phyloP scores from a whole-genome alignment of 1,284 basidiomycete species.

The Ganoderma meredithae region DNA sequence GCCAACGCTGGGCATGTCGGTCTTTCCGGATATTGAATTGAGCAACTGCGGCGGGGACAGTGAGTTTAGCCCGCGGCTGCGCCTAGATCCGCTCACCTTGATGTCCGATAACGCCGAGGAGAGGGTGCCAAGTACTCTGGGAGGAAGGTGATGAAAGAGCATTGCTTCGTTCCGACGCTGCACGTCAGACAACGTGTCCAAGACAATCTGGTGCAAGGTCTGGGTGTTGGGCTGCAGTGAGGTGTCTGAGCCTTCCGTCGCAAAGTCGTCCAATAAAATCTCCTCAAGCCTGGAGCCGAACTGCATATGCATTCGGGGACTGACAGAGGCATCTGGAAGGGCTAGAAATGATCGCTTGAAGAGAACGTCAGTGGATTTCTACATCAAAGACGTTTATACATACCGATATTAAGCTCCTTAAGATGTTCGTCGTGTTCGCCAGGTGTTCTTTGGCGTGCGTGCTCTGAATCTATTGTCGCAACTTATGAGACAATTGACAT shows the following conservation, averaged over 20 bases:
- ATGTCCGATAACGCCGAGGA: constrained; percentile 59
- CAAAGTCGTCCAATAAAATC: constrained; percentile 51
- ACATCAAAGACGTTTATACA: constrained; percentile 20
- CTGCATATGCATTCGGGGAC: constrained; percentile 70
- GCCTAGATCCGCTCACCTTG: constrained; percentile 47
- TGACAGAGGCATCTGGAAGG: constrained; percentile 76
- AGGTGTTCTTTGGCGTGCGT: constrained; percentile 61
- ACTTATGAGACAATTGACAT: neutral
- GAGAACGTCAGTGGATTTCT: constrained; percentile 4
- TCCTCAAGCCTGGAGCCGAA: constrained; percentile 57
- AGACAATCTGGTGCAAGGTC: constrained; percentile 53
- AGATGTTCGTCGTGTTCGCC: constrained; percentile 58
- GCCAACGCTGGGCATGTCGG: constrained; percentile 65
- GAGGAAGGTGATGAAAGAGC: constrained; percentile 72
- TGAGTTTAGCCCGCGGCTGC: constrained; percentile 5
- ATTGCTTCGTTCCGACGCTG: constrained; percentile 79
- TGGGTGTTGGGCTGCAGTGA: constrained; percentile 48
- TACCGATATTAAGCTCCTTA: constrained; percentile 69
- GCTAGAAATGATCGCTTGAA: constrained; percentile 67
- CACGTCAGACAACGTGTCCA: constrained; percentile 63
- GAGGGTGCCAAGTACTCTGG: constrained; percentile 56
- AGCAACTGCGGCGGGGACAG: constrained; percentile 60
- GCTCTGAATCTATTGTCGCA: constrained; percentile 18
- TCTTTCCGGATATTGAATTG: constrained; percentile 80
- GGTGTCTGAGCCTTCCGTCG: constrained; percentile 43